Evolutionary conservation across 2,329 filamentous ascomycete species (phyloP).

Genomic region (Metarhizium guizhouense): DNA sequence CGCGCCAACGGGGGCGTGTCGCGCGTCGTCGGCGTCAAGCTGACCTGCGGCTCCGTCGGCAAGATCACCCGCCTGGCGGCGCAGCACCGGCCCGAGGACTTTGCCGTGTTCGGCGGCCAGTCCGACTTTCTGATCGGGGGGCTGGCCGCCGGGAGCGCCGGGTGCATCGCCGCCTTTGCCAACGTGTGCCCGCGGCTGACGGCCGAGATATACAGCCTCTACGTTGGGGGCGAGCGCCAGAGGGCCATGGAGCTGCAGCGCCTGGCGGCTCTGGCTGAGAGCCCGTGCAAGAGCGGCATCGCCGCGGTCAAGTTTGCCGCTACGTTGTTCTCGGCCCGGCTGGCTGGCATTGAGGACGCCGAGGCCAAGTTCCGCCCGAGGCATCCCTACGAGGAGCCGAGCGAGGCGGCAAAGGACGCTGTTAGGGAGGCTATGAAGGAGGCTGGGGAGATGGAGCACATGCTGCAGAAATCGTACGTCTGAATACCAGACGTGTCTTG

Average conservation of each 20-base stretch:
- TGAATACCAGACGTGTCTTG: no score
- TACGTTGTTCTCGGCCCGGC: slow-evolving; percentile 4
- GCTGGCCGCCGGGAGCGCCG: slow-evolving; percentile 47
- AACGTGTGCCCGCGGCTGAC: slow-evolving; percentile 53
- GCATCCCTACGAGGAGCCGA: slow-evolving; percentile 9
- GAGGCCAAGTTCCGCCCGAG: slow-evolving; percentile 8
- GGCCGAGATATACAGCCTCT: slow-evolving; percentile 6
- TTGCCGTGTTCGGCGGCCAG: slow-evolving; percentile 64
- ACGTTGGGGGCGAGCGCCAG: background rate
- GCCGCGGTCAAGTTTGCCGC: slow-evolving; percentile 7
- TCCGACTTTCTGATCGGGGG: slow-evolving; percentile 61
- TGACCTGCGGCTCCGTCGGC: slow-evolving; percentile 66
- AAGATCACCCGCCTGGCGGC: slow-evolving; percentile 56
- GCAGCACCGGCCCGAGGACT: slow-evolving; percentile 42
- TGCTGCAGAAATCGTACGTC: slow-evolving; percentile 1
- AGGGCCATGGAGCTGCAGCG: slow-evolving; percentile 6
- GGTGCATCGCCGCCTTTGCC: slow-evolving; percentile 53
- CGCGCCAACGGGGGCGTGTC: slow-evolving; percentile 15
- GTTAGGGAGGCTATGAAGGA: slow-evolving; percentile 3
- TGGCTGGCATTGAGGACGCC: slow-evolving; percentile 9
- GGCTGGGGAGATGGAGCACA: slow-evolving; percentile 4
- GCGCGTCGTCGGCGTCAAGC: slow-evolving; percentile 62
- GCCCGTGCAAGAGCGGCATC: slow-evolving; percentile 10
- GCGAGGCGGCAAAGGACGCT: background rate
- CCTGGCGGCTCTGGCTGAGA: slow-evolving; percentile 9